phyloP scores from a whole-genome alignment of 108 stramenopile species.

The Skeletonema costatum region DNA sequence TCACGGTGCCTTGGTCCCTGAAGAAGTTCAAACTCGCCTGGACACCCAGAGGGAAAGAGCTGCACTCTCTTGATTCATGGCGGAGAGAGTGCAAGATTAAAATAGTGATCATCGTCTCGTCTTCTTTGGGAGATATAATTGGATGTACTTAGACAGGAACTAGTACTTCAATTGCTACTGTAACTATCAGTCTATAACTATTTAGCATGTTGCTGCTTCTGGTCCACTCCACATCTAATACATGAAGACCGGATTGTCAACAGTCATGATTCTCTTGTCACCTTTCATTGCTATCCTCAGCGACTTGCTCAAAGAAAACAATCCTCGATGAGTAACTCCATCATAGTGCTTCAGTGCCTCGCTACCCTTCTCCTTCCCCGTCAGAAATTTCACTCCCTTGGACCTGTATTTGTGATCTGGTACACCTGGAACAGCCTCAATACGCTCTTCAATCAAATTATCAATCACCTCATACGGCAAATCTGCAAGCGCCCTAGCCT shows the following conservation, averaged over 20 bases:
- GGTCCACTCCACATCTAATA: conserved; percentile 30
- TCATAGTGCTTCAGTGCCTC: conserved; percentile 80
- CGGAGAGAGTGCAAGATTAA: no score
- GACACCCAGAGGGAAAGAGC: no score
- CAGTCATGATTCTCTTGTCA: conserved; percentile 88
- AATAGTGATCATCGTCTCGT: no score
- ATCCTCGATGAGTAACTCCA: conserved; percentile 67
- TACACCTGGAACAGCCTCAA: conserved; percentile 37
- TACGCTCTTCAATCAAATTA: conserved; percentile 49
- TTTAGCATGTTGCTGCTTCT: neutral
- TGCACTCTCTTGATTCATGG: no score
- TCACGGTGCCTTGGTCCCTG: no score
- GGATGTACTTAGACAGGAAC: no score
- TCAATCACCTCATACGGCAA: conserved; percentile 37
- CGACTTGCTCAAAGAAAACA: conserved; percentile 85
- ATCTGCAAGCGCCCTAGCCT: conserved; percentile 7
- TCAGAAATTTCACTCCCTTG: conserved; percentile 13
- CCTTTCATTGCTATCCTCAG: conserved; percentile 66
- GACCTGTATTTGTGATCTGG: conserved; percentile 31
- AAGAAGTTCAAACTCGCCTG: no score
- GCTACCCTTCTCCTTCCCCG: conserved; percentile 36
- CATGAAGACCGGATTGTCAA: conserved; percentile 91
- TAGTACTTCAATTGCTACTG: neutral
- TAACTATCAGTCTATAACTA: neutral
- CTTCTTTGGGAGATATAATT: no score